A percentile compares a stretch with the other conserved stretches of the same genome.
phyloP scores from a whole-genome alignment of 2,329 filamentous ascomycete genomes.

The Hymenoscyphus occultus region DNA sequence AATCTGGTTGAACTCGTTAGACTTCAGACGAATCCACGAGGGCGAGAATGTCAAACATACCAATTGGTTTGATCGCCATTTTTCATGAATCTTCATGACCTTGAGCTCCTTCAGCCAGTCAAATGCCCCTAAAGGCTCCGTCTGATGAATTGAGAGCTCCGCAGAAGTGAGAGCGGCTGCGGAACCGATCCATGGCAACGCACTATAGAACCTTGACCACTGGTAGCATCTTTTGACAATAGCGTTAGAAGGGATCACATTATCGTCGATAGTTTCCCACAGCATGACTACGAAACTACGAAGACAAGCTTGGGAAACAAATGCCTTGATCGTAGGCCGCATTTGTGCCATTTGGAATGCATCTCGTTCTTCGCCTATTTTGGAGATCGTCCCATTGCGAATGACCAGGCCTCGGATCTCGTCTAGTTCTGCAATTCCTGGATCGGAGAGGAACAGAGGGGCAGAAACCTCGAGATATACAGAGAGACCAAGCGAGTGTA shows the following conservation, averaged over 20 bases:
- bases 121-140: constrained; percentile 34
- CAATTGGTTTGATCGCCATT: constrained; percentile 30
- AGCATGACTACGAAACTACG: constrained; percentile 34
- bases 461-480: constrained; percentile 30
- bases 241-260: constrained; percentile 30
- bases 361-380: constrained; percentile 42
- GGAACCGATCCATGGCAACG: constrained; percentile 32
- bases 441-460: constrained; percentile 30
- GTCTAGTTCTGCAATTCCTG: constrained; percentile 23
- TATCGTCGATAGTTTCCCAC: constrained; percentile 35
- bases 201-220: constrained; percentile 33
- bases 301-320: constrained; percentile 31
- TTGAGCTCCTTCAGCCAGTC: constrained; percentile 34
- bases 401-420: constrained; percentile 41
- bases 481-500: constrained; percentile 28
- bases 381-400: constrained; percentile 44
- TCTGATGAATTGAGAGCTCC: constrained; percentile 18
- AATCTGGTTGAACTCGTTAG: constrained; percentile 6
- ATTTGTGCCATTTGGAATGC: constrained; percentile 41
- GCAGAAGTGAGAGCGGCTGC: constrained; percentile 23
- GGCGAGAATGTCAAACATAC: constrained; percentile 12
- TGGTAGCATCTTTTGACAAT: constrained; percentile 33
- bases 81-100: constrained; percentile 31
- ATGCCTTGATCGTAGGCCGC: constrained; percentile 30
- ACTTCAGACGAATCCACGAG: not conserved